Conservation (phyloP, 73 alveolate species). For the Blepharisma stoltei region DNA sequence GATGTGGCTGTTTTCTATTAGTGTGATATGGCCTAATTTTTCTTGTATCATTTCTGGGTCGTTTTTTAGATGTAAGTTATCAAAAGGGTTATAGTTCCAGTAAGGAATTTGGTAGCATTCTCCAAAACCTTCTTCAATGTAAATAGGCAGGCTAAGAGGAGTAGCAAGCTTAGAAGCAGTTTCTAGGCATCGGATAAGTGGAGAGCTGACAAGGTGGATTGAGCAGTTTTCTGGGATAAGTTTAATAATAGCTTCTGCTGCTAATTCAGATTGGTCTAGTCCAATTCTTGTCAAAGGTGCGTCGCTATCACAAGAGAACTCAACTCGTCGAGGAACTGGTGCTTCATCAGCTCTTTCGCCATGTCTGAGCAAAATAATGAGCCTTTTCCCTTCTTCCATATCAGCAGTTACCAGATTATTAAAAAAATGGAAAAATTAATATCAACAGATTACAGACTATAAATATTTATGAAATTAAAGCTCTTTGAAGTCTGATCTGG, state of each 20-base stretch:
- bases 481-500: no score
- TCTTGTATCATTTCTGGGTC: constrained; percentile 13
- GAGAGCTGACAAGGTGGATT: constrained; percentile 5
- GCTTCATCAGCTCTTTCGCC: constrained; percentile 28
- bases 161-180: neutral
- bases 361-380: neutral
- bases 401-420: no score
- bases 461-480: no score
- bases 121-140: constrained; percentile 26
- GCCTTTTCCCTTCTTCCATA: no score
- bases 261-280: constrained; percentile 11
- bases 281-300: constrained; percentile 20
- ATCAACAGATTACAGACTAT: no score
- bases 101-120: constrained; percentile 9
- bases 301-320: constrained; percentile 9
- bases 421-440: no score
- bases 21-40: neutral
- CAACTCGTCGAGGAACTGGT: neutral
- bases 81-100: neutral
- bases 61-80: neutral
- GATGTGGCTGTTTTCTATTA: constrained; percentile 2
- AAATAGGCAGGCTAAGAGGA: neutral
- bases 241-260: neutral
- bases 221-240: constrained; percentile 8
- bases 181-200: constrained; percentile 15